phyloP scores from a whole-genome alignment of 805 yeast species.

The Candida silvatica region DNA sequence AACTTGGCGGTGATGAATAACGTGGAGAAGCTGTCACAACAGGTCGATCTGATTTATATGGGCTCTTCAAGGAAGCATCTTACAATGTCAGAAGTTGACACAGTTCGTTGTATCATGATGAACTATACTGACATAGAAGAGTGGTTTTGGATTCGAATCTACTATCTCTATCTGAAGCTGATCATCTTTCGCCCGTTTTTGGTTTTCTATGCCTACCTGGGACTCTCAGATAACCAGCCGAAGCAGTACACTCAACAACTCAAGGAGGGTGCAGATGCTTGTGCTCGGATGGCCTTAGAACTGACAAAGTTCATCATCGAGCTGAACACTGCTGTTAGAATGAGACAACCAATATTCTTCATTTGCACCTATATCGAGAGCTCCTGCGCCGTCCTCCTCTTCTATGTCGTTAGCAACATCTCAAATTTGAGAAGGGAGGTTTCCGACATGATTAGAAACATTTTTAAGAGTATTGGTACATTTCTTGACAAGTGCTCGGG shows the following conservation, averaged over 20 bases:
- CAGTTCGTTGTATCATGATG: background rate
- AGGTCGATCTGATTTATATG: conserved; percentile 12
- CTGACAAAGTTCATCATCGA: conserved; percentile 12
- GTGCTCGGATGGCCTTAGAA: conserved; percentile 14
- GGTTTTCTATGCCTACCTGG: conserved; percentile 16
- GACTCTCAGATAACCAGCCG: conserved; percentile 7
- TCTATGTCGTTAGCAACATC: conserved; percentile 11
- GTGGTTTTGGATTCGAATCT: conserved; percentile 21
- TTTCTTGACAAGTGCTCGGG: conserved; percentile 15
- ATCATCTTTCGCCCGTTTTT: conserved; percentile 17
- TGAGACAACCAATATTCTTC: conserved; percentile 16
- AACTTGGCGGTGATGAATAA: conserved; percentile 11
- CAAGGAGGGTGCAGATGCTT: conserved; percentile 9
- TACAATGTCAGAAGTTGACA: background rate
- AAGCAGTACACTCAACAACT: conserved; percentile 7
- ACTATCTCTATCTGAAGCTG: conserved; percentile 17
- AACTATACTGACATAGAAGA: conserved; percentile 8
- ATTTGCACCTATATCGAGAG: conserved; percentile 17
- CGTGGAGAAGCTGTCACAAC: conserved; percentile 12
- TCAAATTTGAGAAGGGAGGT: conserved; percentile 9
- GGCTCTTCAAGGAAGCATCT: background rate
- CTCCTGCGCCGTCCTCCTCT: conserved; percentile 14
- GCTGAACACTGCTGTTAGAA: conserved; percentile 10
- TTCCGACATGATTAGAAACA: conserved; percentile 13
- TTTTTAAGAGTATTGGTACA: conserved; percentile 12